Percentiles rank a stretch among this genome's conserved stretches.
phyloP scores from a whole-genome alignment of 192 early-diverging fungal species.

The Umbelopsis vinacea region DNA sequence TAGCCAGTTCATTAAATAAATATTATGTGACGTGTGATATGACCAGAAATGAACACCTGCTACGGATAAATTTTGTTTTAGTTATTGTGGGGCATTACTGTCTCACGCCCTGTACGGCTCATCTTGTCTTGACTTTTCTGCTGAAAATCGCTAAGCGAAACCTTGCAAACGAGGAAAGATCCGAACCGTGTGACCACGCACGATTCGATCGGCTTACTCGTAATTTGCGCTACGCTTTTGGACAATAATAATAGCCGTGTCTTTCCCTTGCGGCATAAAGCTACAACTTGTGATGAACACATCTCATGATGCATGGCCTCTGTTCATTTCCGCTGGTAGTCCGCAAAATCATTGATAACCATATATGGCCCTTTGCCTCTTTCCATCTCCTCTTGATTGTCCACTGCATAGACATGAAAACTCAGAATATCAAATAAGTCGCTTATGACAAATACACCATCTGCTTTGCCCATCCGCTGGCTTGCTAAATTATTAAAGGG shows the following conservation, averaged over 20 bases:
- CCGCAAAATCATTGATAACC: constrained; percentile 9
- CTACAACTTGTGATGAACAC: too few species aligned
- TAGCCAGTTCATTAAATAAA: not conserved
- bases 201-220: too few species aligned
- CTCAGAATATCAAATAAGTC: not conserved
- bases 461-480: too few species aligned
- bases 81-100: not conserved
- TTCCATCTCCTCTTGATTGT: not conserved
- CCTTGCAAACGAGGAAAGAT: too few species aligned
- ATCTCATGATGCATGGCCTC: not conserved
- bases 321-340: not conserved
- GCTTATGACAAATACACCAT: too few species aligned
- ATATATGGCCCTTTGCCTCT: not conserved
- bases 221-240: too few species aligned
- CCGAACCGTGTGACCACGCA: too few species aligned
- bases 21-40: not conserved
- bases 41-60: not conserved
- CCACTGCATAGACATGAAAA: not conserved
- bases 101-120: not conserved
- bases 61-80: not conserved
- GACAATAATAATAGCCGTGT: too few species aligned
- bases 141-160: too few species aligned
- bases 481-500: too few species aligned
- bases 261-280: too few species aligned
- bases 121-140: too few species aligned